phyloP scores from a whole-genome alignment of 1,139 yeast genomes.

The Kodamaea arcana region DNA sequence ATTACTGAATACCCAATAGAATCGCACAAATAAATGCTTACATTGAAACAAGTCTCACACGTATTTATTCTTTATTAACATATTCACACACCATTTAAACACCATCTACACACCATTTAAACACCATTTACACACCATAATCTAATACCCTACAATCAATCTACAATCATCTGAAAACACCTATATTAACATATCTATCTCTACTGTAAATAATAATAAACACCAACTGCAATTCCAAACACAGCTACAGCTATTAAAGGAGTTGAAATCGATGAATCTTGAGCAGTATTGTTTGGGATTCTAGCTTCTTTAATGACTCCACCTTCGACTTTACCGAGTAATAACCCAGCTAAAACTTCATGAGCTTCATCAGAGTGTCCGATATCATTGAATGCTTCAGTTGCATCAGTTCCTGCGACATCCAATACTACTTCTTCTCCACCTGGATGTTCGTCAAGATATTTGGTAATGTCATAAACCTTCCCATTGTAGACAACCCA shows the following conservation, averaged over 20 bases:
- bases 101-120: no score
- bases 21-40: no score
- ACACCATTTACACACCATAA: no score
- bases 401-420: constrained; percentile 89
- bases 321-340: constrained; percentile 60
- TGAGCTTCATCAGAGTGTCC: constrained; percentile 98
- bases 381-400: constrained; percentile 91
- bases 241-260: constrained; percentile 22
- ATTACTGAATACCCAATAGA: no score
- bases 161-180: no score
- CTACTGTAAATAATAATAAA: constrained; percentile 13
- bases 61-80: no score
- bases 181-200: no score
- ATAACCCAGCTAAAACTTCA: constrained; percentile 62
- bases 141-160: no score
- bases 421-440: constrained; percentile 96
- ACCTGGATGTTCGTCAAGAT: constrained; percentile 97
- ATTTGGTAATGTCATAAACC: constrained; percentile 80
- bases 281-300: constrained; percentile 16
- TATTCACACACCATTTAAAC: no score
- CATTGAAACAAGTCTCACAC: no score
- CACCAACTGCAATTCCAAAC: constrained; percentile 15
- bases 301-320: constrained; percentile 33
- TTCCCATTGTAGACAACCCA: constrained; percentile 91
- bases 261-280: constrained; percentile 25